Conservation (phyloP, 2,329 filamentous ascomycete species). For the Raffaelea arxii region DNA sequence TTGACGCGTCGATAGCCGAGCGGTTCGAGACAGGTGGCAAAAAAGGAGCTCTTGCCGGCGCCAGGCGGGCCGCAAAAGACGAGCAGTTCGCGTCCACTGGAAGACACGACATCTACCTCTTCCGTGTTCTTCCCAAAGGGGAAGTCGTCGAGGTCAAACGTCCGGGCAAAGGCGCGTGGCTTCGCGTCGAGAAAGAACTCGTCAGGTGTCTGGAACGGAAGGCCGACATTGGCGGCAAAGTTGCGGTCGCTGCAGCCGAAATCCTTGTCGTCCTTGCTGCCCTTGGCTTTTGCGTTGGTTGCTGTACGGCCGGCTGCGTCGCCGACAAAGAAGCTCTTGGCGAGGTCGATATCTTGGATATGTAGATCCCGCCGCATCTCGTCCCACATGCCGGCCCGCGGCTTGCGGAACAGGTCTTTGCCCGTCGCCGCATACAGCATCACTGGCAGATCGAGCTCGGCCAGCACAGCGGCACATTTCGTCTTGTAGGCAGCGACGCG, state of each 20-base stretch:
- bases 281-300: slow-evolving; percentile 18
- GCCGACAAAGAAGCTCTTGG: slow-evolving; percentile 74
- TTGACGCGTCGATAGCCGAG: slow-evolving; percentile 79
- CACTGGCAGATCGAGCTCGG: slow-evolving; percentile 63
- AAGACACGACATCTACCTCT: slow-evolving; percentile 27
- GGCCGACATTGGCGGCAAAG: slow-evolving; percentile 74
- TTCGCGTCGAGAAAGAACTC: slow-evolving; percentile 73
- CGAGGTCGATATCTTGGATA: slow-evolving; percentile 53
- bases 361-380: slow-evolving; percentile 48
- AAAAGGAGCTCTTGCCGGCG: slow-evolving; percentile 87
- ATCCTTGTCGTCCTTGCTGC: slow-evolving; percentile 70
- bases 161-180: slow-evolving; percentile 54
- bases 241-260: slow-evolving; percentile 64
- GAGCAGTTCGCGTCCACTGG: slow-evolving; percentile 64
- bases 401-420: slow-evolving; percentile 78
- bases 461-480: slow-evolving; percentile 62
- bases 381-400: slow-evolving; percentile 80
- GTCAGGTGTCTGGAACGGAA: slow-evolving; percentile 78
- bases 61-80: slow-evolving; percentile 84
- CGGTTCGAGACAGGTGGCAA: slow-evolving; percentile 66
- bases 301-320: slow-evolving; percentile 64
- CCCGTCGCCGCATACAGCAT: slow-evolving; percentile 79
- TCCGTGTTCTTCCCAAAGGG: slow-evolving; percentile 24
- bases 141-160: slow-evolving; percentile 61
- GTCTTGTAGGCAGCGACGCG: slow-evolving; percentile 73